Conservation (phyloP, 148 eudicot genomes). For the Amaranthus palmeri region DNA sequence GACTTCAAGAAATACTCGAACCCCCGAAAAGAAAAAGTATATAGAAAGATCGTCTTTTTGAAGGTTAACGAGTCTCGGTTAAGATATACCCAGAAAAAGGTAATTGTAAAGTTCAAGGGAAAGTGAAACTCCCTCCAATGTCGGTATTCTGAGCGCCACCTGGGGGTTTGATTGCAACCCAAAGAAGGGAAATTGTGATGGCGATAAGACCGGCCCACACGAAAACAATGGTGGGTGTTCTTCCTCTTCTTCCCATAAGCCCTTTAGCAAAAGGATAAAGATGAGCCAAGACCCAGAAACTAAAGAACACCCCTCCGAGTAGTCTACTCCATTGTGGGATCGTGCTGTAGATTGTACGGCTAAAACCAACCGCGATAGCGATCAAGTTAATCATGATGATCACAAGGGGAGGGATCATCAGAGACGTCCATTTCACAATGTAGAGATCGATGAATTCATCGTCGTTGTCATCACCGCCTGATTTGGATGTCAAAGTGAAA, state of each 20-base stretch:
- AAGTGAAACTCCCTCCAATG: conserved; percentile 73
- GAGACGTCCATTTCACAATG: conserved; percentile 69
- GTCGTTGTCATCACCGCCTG: conserved; percentile 59
- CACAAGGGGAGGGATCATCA: conserved; percentile 88
- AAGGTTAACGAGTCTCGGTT: conserved; percentile 9
- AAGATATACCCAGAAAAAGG: background rate
- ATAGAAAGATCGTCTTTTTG: background rate
- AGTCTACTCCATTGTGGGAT: conserved; percentile 88
- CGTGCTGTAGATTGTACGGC: conserved; percentile 72
- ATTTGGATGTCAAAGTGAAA: conserved; percentile 76
- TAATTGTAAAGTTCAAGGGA: conserved; percentile 38
- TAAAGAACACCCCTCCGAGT: conserved; percentile 88
- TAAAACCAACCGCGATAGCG: conserved; percentile 80
- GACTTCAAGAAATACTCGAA: background rate
- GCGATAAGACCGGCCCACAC: conserved; percentile 96
- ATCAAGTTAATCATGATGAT: conserved; percentile 80
- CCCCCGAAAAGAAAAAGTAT: background rate
- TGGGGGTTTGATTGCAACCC: conserved; percentile 80
- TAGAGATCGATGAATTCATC: conserved; percentile 85
- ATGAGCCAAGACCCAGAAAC: conserved; percentile 97
- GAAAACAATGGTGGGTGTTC: conserved; percentile 82
- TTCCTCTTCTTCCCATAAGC: conserved; percentile 87
- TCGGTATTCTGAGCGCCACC: conserved; percentile 33
- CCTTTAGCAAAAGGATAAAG: conserved; percentile 90
- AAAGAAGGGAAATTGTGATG: conserved; percentile 76